Conservation (phyloP, 352 stramenopile species). For the Pythium vanterpoolii region DNA sequence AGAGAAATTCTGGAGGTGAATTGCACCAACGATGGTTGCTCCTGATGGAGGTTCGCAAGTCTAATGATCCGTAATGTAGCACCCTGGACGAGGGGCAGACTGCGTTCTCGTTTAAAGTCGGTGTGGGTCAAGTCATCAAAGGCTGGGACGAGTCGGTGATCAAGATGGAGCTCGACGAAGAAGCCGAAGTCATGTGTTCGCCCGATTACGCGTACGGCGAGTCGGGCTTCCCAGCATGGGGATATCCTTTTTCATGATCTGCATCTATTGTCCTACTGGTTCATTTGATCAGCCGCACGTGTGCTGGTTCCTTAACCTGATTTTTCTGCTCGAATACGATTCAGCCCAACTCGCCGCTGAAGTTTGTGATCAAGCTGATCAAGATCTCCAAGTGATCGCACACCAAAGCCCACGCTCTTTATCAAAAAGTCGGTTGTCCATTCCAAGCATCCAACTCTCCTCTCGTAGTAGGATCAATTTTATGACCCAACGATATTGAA, state of each 20-base stretch:
- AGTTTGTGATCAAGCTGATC: constrained; percentile 93
- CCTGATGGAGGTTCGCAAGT: background rate
- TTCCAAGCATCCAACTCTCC: background rate
- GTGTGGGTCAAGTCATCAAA: constrained; percentile 92
- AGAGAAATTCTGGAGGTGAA: constrained; percentile 92
- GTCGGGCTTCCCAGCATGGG: constrained; percentile 91
- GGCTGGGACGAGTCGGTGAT: constrained; percentile 94
- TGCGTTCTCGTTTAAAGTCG: constrained; percentile 92
- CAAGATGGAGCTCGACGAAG: constrained; percentile 87
- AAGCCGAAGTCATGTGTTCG: constrained; percentile 88
- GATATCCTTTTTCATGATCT: constrained; percentile 58
- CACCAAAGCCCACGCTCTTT: background rate
- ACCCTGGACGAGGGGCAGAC: constrained; percentile 94
- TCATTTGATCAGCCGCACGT: background rate
- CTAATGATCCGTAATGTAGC: constrained; percentile 14
- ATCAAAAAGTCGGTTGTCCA: background rate
- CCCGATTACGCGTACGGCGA: constrained; percentile 95
- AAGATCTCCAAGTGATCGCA: constrained; percentile 35
- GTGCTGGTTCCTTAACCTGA: constrained; percentile 34
- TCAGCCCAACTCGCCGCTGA: constrained; percentile 88
- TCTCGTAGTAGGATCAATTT: background rate
- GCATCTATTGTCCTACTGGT: constrained; percentile 3
- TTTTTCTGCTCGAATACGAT: constrained; percentile 54
- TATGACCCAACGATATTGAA: too few species aligned
- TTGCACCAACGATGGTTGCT: background rate